Base-by-base conservation (phyloP, 2,329 filamentous ascomycete species). In the Teratosphaeria zuluensis region DNA sequence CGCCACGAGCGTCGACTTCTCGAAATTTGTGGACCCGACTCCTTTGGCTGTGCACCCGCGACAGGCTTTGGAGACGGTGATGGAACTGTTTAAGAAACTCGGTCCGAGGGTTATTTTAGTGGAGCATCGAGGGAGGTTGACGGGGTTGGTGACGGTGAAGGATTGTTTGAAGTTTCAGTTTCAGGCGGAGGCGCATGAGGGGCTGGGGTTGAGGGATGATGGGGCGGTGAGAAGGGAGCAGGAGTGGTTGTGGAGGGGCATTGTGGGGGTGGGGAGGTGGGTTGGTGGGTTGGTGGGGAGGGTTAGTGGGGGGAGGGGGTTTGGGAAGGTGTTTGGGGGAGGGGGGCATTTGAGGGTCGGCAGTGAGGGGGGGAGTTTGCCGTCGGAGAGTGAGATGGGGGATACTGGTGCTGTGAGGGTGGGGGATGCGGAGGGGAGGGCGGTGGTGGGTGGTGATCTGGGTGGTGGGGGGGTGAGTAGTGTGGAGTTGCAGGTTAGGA, bases 81-180 rank as follows among this genome's bases (percentile, higher is more conserved):
- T 99, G 91, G 94, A 99, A 70, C 80, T 99, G 11, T 99, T 99
- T 79, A 92, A 92, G 73, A 99, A 97, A 77, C 95, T 99, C 72
- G 94, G 94, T 0, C 94, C 92, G 0, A 84, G 94, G 1, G 91
- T 96, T 5, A 92, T 99, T 55, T 80, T 99, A 3, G 87, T 96
- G 46, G 94, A 99, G 73, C 88, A 96, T 70, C 88, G 89, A 59
- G 94, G 94, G 14, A 84, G 84, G 55, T 80, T 99, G 1, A 84
- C 83, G 0, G 94, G 94, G 0, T 80, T 99, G 0, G 89, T 99
- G 0, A 99, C 94, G 0, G 89, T 96, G 62, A 99, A 99, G 73
- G 94, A 99, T 72, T 97, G 94, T 66, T 77, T 99, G 58, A 95
- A 94, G 72, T 97, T 95, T 69, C 92, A 99, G 73, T 96, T 97